These are phyloP conservation scores for Globisporangium solare DNA, from an alignment of 352 stramenopile species.

Conservation along the genomic window DNA sequence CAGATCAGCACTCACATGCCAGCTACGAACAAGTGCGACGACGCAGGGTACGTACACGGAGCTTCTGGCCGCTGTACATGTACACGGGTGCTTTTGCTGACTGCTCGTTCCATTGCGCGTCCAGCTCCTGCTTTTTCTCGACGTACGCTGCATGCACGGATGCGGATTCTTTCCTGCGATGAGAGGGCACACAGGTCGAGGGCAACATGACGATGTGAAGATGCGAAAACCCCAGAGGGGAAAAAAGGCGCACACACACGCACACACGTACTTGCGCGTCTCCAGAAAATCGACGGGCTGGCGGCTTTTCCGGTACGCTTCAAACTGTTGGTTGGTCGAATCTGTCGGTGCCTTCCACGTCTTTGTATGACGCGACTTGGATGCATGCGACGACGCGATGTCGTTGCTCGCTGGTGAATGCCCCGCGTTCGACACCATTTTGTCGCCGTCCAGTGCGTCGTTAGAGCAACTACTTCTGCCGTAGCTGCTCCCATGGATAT, in stretches of 20 bases:
- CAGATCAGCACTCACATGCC: not conserved
- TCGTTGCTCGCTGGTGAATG: not conserved
- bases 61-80: slow-evolving; percentile 87
- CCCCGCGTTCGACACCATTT: no score
- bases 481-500: slow-evolving; percentile 61
- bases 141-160: slow-evolving; percentile 27
- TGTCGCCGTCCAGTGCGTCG: not conserved
- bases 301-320: slow-evolving; percentile 39
- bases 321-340: slow-evolving; percentile 61
- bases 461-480: not conserved
- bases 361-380: slow-evolving; percentile 6
- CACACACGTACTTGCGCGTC: slow-evolving; percentile 29
- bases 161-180: slow-evolving; percentile 25
- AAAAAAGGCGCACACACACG: no score
- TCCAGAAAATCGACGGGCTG: slow-evolving; percentile 57
- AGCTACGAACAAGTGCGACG: not conserved
- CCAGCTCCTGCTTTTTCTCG: slow-evolving; percentile 33
- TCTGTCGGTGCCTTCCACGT: slow-evolving; percentile 72
- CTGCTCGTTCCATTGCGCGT: slow-evolving; percentile 18
- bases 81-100: slow-evolving; percentile 40
- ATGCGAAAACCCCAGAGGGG: not conserved
- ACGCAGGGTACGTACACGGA: slow-evolving; percentile 39
- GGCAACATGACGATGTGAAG: not conserved
- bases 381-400: not conserved
- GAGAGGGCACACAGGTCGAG: not conserved